phyloP scores from a whole-genome alignment of 2,329 filamentous ascomycete species.

The Colletotrichum scovillei region DNA sequence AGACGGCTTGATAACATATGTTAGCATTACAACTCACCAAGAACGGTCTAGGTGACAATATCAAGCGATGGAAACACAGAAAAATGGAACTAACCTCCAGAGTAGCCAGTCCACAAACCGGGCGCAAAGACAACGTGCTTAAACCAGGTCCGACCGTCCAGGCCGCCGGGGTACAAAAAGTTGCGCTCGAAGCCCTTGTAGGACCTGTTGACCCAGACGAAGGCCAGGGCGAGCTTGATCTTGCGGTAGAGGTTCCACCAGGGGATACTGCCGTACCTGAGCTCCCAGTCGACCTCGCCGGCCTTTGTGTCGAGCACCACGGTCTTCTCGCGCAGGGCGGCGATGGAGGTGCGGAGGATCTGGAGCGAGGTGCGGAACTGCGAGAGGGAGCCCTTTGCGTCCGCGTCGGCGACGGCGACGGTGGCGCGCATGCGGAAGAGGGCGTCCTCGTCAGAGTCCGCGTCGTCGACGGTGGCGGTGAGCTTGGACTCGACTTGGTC shows the following conservation, averaged over 20 bases:
- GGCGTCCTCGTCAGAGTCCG: slow-evolving; percentile 43
- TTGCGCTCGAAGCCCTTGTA: slow-evolving; percentile 87
- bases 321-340: slow-evolving; percentile 52
- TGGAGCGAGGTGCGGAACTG: slow-evolving; percentile 53
- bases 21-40: slow-evolving; percentile 34
- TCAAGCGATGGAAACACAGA: not conserved
- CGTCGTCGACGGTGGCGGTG: slow-evolving; percentile 40
- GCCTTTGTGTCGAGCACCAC: slow-evolving; percentile 58
- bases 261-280: slow-evolving; percentile 65
- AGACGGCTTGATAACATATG: slow-evolving; percentile 58
- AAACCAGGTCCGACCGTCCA: slow-evolving; percentile 88
- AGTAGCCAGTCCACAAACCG: slow-evolving; percentile 90
- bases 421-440: slow-evolving; percentile 40
- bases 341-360: slow-evolving; percentile 51
- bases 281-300: slow-evolving; percentile 53
- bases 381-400: slow-evolving; percentile 47
- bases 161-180: slow-evolving; percentile 79
- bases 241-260: slow-evolving; percentile 84
- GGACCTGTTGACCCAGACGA: slow-evolving; percentile 78
- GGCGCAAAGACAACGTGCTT: slow-evolving; percentile 96
- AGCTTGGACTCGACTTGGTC: slow-evolving; percentile 63
- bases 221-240: slow-evolving; percentile 70
- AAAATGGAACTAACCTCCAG: slow-evolving; percentile 68
- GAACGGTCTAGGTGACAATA: not conserved
- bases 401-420: slow-evolving; percentile 31